Conservation (phyloP, 1,139 yeast genomes). For the Diutina siamensis region DNA sequence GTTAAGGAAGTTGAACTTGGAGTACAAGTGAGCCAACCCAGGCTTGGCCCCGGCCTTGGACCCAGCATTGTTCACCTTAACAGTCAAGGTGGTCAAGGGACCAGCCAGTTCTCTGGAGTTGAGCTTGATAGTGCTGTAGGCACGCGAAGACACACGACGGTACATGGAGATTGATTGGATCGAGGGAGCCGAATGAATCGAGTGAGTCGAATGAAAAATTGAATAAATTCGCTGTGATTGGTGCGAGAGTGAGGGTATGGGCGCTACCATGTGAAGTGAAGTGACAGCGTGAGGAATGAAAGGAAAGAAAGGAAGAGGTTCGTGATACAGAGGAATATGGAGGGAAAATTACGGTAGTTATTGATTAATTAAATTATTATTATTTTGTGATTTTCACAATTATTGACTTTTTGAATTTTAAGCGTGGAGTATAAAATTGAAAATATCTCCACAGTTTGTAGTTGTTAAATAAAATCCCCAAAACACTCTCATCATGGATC, state of each 20-base stretch:
- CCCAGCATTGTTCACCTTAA: slow-evolving; percentile 74
- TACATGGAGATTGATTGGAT: slow-evolving; percentile 20
- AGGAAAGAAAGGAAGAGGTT: not conserved
- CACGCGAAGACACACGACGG: slow-evolving; percentile 34
- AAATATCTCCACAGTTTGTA: too few relatives aligned
- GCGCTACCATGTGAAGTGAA: slow-evolving; percentile 4
- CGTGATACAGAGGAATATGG: not conserved
- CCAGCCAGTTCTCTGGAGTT: slow-evolving; percentile 41
- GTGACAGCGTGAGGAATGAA: not conserved
- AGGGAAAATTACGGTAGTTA: too few relatives aligned
- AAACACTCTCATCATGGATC: too few relatives aligned
- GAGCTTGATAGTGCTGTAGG: slow-evolving; percentile 39
- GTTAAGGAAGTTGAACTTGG: slow-evolving; percentile 78
- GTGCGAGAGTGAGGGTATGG: not conserved
- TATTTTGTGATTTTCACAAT: too few relatives aligned
- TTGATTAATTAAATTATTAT: too few relatives aligned
- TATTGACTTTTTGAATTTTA: too few relatives aligned
- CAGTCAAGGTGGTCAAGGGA: slow-evolving; percentile 56
- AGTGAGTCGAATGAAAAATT: not conserved
- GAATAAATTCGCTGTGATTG: slow-evolving; percentile 4
- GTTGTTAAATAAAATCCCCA: too few relatives aligned
- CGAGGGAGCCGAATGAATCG: slow-evolving; percentile 1
- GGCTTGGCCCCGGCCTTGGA: slow-evolving; percentile 61
- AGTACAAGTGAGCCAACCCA: slow-evolving; percentile 79
- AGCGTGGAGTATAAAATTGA: too few relatives aligned